These are phyloP conservation scores for Russula foetens DNA, from an alignment of 768 basidiomycete genomes.

Conservation along the genomic window DNA sequence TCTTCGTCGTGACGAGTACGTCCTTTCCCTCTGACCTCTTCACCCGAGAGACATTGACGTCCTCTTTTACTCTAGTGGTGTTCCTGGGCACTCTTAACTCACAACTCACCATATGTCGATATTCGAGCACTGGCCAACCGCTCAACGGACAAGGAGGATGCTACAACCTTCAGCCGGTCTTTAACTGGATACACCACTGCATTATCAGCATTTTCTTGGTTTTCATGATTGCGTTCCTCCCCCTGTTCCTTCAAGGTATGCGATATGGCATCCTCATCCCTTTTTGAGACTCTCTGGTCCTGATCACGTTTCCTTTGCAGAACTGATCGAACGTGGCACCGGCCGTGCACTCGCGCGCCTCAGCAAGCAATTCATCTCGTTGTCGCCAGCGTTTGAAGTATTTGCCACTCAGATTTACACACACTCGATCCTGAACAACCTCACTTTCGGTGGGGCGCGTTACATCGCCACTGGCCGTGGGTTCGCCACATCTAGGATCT, in stretches of 20 bases:
- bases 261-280: background rate
- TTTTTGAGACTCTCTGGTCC: background rate
- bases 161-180: constrained; percentile 91
- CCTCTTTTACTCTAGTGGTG: constrained; percentile 50
- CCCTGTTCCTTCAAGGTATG: constrained; percentile 89
- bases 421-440: constrained; percentile 92
- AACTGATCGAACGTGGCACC: constrained; percentile 93
- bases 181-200: constrained; percentile 91
- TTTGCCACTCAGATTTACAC: constrained; percentile 98
- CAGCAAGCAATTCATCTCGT: constrained; percentile 87
- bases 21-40: constrained; percentile 19
- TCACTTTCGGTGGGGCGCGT: constrained; percentile 96
- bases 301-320: constrained; percentile 35
- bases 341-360: constrained; percentile 86
- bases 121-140: constrained; percentile 62
- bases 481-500: constrained; percentile 92
- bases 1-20: constrained; percentile 88
- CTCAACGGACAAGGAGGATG: constrained; percentile 78
- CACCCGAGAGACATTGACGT: constrained; percentile 13
- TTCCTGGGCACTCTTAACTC: constrained; percentile 91
- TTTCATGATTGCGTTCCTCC: constrained; percentile 94
- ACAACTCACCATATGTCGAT: constrained; percentile 70
- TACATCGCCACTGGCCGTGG: constrained; percentile 99
- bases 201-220: constrained; percentile 98
- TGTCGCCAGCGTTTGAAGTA: constrained; percentile 94